Evolutionary conservation across 1,284 basidiomycete genomes (phyloP).

Genomic region (Schizopora paradoxa): DNA sequence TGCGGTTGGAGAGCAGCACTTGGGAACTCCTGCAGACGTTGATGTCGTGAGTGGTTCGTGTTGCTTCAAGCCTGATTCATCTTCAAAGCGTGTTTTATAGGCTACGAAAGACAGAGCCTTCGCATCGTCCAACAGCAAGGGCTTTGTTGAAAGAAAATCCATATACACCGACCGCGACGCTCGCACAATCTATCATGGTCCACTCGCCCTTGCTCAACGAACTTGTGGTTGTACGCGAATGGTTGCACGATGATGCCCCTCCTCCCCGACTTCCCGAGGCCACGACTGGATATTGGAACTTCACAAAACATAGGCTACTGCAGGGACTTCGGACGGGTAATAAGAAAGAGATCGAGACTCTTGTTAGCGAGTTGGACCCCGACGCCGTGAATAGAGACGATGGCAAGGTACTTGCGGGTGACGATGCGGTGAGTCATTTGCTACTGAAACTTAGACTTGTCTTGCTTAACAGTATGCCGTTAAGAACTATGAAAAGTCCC

Average conservation of each 20-base stretch:
- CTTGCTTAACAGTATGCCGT: background rate
- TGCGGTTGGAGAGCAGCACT: slow-evolving; percentile 73
- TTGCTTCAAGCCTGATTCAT: slow-evolving; percentile 9
- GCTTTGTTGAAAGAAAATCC: slow-evolving; percentile 61
- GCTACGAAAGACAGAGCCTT: slow-evolving; percentile 54
- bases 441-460: background rate
- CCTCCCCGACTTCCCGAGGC: slow-evolving; percentile 56
- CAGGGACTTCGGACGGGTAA: slow-evolving; percentile 55
- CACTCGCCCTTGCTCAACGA: slow-evolving; percentile 56
- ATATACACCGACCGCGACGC: slow-evolving; percentile 68
- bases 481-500: slow-evolving; percentile 72
- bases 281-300: slow-evolving; percentile 74
- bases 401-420: slow-evolving; percentile 48
- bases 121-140: slow-evolving; percentile 41
- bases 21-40: slow-evolving; percentile 77
- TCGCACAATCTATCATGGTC: slow-evolving; percentile 66
- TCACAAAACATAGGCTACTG: slow-evolving; percentile 72
- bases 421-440: slow-evolving; percentile 57
- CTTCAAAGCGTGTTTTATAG: slow-evolving; percentile 37
- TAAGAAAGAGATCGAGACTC: slow-evolving; percentile 36
- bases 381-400: slow-evolving; percentile 59
- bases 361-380: slow-evolving; percentile 70
- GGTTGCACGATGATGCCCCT: slow-evolving; percentile 72
- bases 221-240: slow-evolving; percentile 75
- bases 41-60: slow-evolving; percentile 48